Percentiles rank a stretch among this genome's conserved stretches.
phyloP scores from a whole-genome alignment of 2,329 filamentous ascomycete species.

The Phyllosticta capitalensis region DNA sequence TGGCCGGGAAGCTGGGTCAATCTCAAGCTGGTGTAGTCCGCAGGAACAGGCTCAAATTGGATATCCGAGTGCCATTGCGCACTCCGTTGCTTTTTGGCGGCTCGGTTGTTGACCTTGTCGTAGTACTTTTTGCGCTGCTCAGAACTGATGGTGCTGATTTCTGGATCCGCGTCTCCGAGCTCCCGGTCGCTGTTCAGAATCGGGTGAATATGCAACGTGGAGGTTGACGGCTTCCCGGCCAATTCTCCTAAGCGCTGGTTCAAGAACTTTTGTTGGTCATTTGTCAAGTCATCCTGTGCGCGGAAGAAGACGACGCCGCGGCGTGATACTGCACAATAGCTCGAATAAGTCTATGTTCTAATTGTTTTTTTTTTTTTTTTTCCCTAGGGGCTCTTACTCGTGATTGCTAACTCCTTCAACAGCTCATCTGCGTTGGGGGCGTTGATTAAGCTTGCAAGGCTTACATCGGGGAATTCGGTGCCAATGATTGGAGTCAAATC shows the following conservation, averaged over 20 bases:
- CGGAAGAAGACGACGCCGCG: conserved; percentile 47
- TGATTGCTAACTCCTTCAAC: conserved; percentile 51
- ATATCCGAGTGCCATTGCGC: conserved; percentile 45
- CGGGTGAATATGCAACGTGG: conserved; percentile 52
- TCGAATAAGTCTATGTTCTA: neutral
- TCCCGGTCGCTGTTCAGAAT: conserved; percentile 38
- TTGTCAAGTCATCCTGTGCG: conserved; percentile 39
- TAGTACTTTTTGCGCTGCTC: conserved; percentile 33
- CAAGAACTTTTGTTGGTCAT: conserved; percentile 44
- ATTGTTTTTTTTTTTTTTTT: neutral
- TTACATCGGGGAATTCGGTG: conserved; percentile 48
- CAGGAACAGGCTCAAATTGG: conserved; percentile 32
- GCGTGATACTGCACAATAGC: conserved; percentile 35
- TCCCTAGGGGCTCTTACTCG: conserved; percentile 17
- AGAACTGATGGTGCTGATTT: conserved; percentile 38
- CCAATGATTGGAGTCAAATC: conserved; percentile 55
- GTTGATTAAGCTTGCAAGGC: conserved; percentile 54
- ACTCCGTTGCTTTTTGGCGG: conserved; percentile 40
- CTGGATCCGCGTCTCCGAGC: conserved; percentile 26
- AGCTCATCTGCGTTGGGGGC: conserved; percentile 54
- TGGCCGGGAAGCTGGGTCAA: conserved; percentile 24
- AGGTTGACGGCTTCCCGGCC: conserved; percentile 46
- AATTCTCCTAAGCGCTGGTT: conserved; percentile 48
- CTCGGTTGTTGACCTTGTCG: conserved; percentile 27
- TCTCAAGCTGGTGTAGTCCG: conserved; percentile 31